Evolutionary conservation across 805 yeast species (phyloP).

Genomic region (Ogataea pilisensis): DNA sequence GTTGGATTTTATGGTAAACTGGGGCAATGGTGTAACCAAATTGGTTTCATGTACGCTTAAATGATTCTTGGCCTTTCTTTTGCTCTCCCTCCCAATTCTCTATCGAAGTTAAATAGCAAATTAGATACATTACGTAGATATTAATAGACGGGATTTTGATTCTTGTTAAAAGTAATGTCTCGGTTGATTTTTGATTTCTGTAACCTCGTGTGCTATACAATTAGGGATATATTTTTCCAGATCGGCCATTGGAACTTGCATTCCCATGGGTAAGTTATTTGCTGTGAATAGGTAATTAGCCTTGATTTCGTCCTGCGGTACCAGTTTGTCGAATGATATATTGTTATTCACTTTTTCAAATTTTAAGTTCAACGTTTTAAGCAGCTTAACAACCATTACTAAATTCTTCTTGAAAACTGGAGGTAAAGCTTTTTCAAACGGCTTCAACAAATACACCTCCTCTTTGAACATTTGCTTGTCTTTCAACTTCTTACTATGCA

Average conservation of each 20-base stretch:
- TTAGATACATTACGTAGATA: too few species aligned
- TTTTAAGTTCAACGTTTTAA: conserved; percentile 20
- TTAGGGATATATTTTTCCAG: conserved; percentile 15
- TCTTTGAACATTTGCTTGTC: conserved; percentile 20
- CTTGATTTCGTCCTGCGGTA: conserved; percentile 12
- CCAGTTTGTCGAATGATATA: conserved; percentile 17
- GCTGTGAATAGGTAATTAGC: conserved; percentile 16
- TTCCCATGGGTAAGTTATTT: conserved; percentile 21
- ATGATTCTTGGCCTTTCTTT: background rate
- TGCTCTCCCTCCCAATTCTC: too few species aligned
- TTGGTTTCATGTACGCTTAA: conserved; percentile 60
- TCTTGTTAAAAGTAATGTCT: conserved; percentile 7
- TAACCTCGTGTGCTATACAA: conserved; percentile 6
- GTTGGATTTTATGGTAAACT: conserved; percentile 71
- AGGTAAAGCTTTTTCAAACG: conserved; percentile 12
- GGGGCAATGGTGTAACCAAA: conserved; percentile 68
- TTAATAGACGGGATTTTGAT: too few species aligned
- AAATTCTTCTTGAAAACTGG: conserved; percentile 17
- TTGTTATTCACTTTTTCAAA: conserved; percentile 22
- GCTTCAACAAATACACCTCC: conserved; percentile 13
- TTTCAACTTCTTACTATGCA: conserved; percentile 12
- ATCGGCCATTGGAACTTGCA: conserved; percentile 23
- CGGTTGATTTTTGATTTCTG: background rate
- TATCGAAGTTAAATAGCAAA: too few species aligned
- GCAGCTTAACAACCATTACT: conserved; percentile 11